Base-by-base conservation (phyloP, 257 asterid genomes). In the Linaria vulgaris region DNA sequence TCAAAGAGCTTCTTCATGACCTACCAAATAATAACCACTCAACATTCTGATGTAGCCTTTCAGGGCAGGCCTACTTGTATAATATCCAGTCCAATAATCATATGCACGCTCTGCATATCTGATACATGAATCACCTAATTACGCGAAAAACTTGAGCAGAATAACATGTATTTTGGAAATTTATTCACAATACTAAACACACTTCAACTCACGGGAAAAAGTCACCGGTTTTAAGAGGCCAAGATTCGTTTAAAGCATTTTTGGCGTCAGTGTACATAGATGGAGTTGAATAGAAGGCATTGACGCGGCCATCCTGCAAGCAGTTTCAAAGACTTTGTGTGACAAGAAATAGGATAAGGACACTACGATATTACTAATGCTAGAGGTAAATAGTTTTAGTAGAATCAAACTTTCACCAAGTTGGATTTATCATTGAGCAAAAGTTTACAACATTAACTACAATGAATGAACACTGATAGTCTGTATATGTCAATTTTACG, bases 41-140 rank as follows among this genome's bases (percentile, higher is more conserved):
- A 77, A 27, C 63, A 63, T 64, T 69, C 86, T 63, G 63, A 78
- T 67, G 30, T 80, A 80, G 46, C 72, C 56, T 67, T 80, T 80
- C 45, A 77, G 24, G 39, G 78, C 75, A 9, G 86, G 83, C 53
- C 86, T 77, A 62, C 86, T 80, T 9, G 86, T 74, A 57, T 71
- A 80, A 60, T 80, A 80, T 25, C 86, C 86, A 14, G 83, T 80
- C 86, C 86, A 80, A 56, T 80, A 80, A 47, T 65, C 79, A 69
- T 80, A 59, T 50, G 30, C 77, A 30, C 63, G 56, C 25, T 80
- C 83, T 59, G 86, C 83, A 67, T 80, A 80, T 41, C 86, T 80
- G 80, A 67, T 24, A 64, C 46, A 15, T 52, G 12, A 56, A 22
- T 25, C 8, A 24, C 0, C 30, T 49, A 27, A 58, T 64, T 43